Percentiles rank a stretch among this genome's conserved stretches.
Conservation (phyloP, 2,329 filamentous ascomycete genomes). For the Cercospora beticola region DNA sequence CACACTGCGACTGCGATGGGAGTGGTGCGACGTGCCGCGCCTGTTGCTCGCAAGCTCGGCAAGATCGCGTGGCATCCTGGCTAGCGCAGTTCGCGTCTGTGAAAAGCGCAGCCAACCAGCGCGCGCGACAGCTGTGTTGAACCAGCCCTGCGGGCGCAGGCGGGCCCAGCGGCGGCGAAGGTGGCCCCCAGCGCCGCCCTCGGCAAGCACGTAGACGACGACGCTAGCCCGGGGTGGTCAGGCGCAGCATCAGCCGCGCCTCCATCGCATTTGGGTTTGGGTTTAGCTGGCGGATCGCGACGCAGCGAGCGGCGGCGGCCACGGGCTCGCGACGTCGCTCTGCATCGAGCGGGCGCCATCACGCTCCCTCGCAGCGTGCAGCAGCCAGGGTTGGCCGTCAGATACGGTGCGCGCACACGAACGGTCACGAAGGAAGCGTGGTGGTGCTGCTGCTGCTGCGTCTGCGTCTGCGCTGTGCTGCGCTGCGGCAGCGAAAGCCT, state of each 20-base stretch:
- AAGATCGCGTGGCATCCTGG: slow-evolving; percentile 8
- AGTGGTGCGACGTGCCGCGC: not conserved
- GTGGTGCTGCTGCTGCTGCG: not conserved
- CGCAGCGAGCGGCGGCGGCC: not conserved
- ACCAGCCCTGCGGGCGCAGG: not conserved
- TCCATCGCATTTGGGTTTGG: not conserved
- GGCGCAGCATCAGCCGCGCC: not conserved
- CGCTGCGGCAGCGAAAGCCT: not conserved
- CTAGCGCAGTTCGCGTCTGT: not conserved
- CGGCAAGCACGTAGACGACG: not conserved
- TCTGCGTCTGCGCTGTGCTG: not conserved
- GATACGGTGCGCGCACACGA: not conserved
- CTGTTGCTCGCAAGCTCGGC: not conserved
- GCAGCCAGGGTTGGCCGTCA: not conserved
- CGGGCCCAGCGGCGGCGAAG: not conserved
- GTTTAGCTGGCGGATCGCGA: not conserved
- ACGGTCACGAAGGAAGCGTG: not conserved
- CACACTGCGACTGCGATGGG: not conserved
- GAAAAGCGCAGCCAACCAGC: not conserved
- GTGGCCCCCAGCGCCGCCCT: not conserved
- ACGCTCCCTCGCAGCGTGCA: not conserved
- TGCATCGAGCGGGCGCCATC: not conserved
- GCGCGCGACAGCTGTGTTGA: not conserved
- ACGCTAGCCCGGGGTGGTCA: not conserved
- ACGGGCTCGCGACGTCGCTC: not conserved